phyloP scores from a whole-genome alignment of 2,329 filamentous ascomycete genomes.

The Aspergillus sp. region DNA sequence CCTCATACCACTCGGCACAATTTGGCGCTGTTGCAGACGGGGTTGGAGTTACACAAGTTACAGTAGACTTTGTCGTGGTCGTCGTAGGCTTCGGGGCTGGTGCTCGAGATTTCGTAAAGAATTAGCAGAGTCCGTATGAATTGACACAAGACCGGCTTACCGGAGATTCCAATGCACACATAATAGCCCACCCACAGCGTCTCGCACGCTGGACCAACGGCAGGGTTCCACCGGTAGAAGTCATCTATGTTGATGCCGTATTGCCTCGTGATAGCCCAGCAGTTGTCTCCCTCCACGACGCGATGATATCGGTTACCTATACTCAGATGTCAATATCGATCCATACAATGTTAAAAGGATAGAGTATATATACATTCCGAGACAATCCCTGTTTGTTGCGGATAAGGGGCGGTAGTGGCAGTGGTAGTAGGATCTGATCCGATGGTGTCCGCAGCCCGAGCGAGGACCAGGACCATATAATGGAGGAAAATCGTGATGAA shows the following conservation, averaged over 20 bases:
- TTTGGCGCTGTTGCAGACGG: background rate
- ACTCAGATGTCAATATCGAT: background rate
- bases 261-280: background rate
- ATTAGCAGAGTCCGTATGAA: background rate
- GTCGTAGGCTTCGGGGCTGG: background rate
- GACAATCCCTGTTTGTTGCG: background rate
- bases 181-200: conserved; percentile 9
- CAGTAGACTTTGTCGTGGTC: background rate
- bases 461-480: background rate
- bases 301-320: conserved; percentile 1
- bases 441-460: background rate
- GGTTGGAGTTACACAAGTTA: background rate
- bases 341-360: background rate
- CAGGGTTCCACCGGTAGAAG: conserved; percentile 12
- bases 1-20: background rate
- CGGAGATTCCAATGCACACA: conserved; percentile 9
- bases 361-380: background rate
- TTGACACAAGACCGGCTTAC: background rate
- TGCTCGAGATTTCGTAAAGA: background rate
- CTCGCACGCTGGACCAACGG: conserved; percentile 5
- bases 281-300: conserved; percentile 5
- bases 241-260: conserved; percentile 5
- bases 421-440: background rate
- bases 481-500: too few relatives aligned
- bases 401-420: background rate